These are phyloP conservation scores for Volvox carteri DNA, from an alignment of 163 green algal genomes.

Conservation along the genomic window DNA sequence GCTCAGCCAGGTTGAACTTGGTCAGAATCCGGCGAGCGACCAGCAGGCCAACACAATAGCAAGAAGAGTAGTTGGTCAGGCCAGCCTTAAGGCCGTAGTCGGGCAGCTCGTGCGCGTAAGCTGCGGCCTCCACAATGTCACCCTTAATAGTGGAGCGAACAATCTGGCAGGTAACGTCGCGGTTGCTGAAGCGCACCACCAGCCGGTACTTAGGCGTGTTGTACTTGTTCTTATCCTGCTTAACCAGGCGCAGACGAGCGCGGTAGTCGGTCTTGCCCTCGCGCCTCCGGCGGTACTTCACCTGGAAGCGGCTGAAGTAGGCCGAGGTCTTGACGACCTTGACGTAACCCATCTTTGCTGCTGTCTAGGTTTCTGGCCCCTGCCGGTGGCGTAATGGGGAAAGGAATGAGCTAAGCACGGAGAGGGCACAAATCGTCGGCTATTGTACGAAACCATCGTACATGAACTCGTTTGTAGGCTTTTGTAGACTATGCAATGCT, in stretches of 20 bases:
- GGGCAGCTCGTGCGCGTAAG: slow-evolving; percentile 95
- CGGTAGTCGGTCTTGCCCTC: slow-evolving; percentile 87
- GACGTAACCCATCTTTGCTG: slow-evolving; percentile 83
- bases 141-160: slow-evolving; percentile 95
- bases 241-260: slow-evolving; percentile 91
- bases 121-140: slow-evolving; percentile 92
- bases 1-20: slow-evolving; percentile 94
- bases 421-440: not conserved
- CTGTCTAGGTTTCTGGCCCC: slow-evolving; percentile 7
- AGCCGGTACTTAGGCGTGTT: slow-evolving; percentile 94
- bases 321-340: slow-evolving; percentile 90
- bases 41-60: slow-evolving; percentile 97
- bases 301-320: slow-evolving; percentile 96
- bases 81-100: slow-evolving; percentile 94
- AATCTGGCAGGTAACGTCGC: slow-evolving; percentile 87
- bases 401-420: not conserved
- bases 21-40: slow-evolving; percentile 93
- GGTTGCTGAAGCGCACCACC: slow-evolving; percentile 97
- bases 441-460: not conserved
- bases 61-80: slow-evolving; percentile 98
- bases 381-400: slow-evolving; percentile 25
- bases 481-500: not conserved
- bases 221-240: slow-evolving; percentile 99
- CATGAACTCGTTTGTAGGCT: too few relatives aligned
- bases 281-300: slow-evolving; percentile 95